Base-by-base conservation (phyloP, 2,329 filamentous ascomycete species). In the Basipetospora chlamydospora region DNA sequence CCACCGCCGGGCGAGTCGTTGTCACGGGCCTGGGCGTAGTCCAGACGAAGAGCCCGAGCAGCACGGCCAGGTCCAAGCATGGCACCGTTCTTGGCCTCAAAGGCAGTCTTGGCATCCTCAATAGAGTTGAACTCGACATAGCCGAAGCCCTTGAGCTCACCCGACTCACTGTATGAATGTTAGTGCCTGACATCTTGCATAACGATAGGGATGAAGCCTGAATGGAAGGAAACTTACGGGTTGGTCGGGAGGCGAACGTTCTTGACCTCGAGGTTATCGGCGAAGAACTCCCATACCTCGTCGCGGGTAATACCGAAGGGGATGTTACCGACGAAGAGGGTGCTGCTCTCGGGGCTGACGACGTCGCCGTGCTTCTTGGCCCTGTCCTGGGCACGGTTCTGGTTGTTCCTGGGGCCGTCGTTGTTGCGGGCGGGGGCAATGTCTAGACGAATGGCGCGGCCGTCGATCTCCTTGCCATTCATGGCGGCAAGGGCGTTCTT, bases 301-400 rank as follows among this genome's bases (percentile, higher is more conserved):
- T 87, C 80, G 64, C 92, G 81, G 50, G 80, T 76, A 50, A 78
- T 76, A 45, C 83, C 76, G 62, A 92, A 95, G 35, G 82, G 77
- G 46, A 95, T 65, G 69, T 95, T 95, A 50, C 86, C 87, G 46
- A 94, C 76, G 61, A 90, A 95, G 41, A 95, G 71, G 28, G 87
- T 95, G 47, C 87, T 80, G 55, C 77, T 82, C 55, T 83, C 79
- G 43, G 81, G 73, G 66, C 80, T 87, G 53, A 77, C 65, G 48
- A 73, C 68, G 58, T 95, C 87, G 45, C 87, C 87, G 55, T 78
- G 88, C 53, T 73, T 69, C 55, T 65, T 58, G 47, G 77, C 73
- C 32, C 77, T 74, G 45, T 80, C 70, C 48, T 66, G 63, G 45
- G 76, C 73, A 44, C 79, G 74, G 42, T 66, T 61, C 43, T 64